Evolutionary conservation across 768 basidiomycete genomes (phyloP).

Genomic region (Mycena metata): DNA sequence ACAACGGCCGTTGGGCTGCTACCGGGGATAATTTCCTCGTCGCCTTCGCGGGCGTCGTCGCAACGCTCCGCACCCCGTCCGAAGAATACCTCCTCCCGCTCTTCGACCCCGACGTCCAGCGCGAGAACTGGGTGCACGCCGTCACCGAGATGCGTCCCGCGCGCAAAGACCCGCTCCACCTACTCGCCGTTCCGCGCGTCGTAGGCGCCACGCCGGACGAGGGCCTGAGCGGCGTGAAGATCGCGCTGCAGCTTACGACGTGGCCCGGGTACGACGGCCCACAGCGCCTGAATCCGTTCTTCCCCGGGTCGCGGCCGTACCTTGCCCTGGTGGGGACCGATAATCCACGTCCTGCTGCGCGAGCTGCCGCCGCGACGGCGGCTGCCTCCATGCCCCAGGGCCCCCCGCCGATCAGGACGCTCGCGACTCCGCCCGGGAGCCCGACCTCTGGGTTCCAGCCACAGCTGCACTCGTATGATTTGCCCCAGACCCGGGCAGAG

Average conservation of each 20-base stretch:
- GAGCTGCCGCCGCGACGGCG: neutral
- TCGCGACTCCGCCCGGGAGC: too few species aligned
- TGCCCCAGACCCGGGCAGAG: too few species aligned
- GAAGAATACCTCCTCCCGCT: conserved; percentile 20
- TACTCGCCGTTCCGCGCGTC: conserved; percentile 26
- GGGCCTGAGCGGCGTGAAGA: conserved; percentile 22
- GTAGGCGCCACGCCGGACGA: conserved; percentile 26
- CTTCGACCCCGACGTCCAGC: conserved; percentile 17
- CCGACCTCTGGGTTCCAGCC: too few species aligned
- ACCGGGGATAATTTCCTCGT: neutral
- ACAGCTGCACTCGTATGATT: too few species aligned
- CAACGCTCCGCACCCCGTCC: neutral
- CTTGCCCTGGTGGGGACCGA: neutral
- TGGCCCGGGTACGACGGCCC: conserved; percentile 7
- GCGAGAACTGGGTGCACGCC: conserved; percentile 26
- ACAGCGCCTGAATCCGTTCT: conserved; percentile 17
- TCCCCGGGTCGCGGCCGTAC: conserved; percentile 34
- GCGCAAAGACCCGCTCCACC: neutral
- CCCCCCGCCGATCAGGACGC: too few species aligned
- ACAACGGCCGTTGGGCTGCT: neutral
- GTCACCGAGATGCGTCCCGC: conserved; percentile 29
- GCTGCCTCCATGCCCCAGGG: neutral
- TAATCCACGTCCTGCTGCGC: neutral
- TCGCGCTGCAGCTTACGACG: conserved; percentile 11
- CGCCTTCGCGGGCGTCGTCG: conserved; percentile 32